Conservation (phyloP, 2,329 filamentous ascomycete genomes). For the Fusarium illudens region DNA sequence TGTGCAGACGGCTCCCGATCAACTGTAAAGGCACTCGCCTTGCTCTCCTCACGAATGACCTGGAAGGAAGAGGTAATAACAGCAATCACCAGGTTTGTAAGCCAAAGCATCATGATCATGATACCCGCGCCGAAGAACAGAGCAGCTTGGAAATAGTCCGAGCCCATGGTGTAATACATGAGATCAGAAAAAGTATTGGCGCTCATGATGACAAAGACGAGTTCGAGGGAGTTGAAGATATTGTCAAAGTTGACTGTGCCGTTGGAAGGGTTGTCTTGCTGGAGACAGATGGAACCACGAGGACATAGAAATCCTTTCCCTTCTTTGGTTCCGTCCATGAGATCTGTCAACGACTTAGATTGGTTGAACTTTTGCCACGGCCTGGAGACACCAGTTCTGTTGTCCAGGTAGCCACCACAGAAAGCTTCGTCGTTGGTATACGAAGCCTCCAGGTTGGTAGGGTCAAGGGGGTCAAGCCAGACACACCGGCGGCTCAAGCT, state of each 20-base stretch:
- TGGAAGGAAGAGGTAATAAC: constrained; percentile 99
- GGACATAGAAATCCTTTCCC: constrained; percentile 92
- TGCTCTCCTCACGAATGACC: constrained; percentile 96
- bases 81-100: constrained; percentile 92
- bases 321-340: constrained; percentile 58
- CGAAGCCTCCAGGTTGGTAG: constrained; percentile 60
- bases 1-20: constrained; percentile 63
- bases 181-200: constrained; percentile 96
- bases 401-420: constrained; percentile 83
- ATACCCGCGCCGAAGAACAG: constrained; percentile 79
- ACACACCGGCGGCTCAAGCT: constrained; percentile 81
- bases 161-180: constrained; percentile 92
- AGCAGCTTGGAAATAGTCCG: constrained; percentile 87
- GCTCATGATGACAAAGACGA: constrained; percentile 98
- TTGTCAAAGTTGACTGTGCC: constrained; percentile 95
- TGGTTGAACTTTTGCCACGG: constrained; percentile 71
- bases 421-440: constrained; percentile 76
- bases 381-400: constrained; percentile 61
- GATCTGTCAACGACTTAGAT: constrained; percentile 53
- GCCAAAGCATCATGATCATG: constrained; percentile 94
- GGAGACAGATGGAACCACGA: constrained; percentile 80
- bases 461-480: constrained; percentile 74
- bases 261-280: constrained; percentile 80
- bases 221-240: constrained; percentile 87
- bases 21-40: constrained; percentile 88